phyloP scores from a whole-genome alignment of 495 filamentous ascomycete genomes.

The Podospora sp. region DNA sequence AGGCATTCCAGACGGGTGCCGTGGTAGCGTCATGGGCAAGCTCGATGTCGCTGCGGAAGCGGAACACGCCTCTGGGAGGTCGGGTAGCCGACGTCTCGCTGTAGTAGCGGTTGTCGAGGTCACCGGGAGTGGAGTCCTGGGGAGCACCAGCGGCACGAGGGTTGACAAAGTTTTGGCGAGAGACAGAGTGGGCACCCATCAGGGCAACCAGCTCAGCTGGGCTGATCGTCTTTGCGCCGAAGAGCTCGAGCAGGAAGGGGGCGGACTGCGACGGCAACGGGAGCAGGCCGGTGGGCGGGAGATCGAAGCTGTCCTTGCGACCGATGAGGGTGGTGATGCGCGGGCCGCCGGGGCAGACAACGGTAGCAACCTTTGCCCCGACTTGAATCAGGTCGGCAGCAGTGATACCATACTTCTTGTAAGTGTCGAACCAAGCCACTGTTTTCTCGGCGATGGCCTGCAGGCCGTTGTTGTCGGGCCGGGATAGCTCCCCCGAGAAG shows the following conservation, averaged over 20 bases:
- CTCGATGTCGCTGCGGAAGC: constrained; percentile 9
- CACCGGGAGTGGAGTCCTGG: constrained; percentile 7
- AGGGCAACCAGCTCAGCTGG: constrained; percentile 12
- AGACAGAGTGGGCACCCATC: constrained; percentile 13
- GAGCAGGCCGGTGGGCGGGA: constrained; percentile 4
- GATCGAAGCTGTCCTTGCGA: not conserved
- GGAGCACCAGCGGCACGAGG: not conserved
- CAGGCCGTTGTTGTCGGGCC: constrained; percentile 11
- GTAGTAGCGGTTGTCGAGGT: constrained; percentile 5
- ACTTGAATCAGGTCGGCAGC: constrained; percentile 12
- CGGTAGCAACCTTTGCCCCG: constrained; percentile 13
- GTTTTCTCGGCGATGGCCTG: constrained; percentile 12
- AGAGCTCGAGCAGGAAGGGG: not conserved
- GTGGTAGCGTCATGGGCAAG: constrained; percentile 4
- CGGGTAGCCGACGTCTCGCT: not conserved
- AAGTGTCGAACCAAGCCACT: constrained; percentile 4
- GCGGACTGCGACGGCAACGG: not conserved
- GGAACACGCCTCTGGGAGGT: not conserved
- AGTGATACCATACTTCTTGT: constrained; percentile 11
- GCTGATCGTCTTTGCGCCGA: constrained; percentile 5
- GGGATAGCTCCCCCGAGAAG: constrained; percentile 11
- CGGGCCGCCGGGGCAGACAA: constrained; percentile 8
- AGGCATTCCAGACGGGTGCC: constrained; percentile 2
- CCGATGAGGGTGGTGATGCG: constrained; percentile 11
- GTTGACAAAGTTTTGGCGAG: constrained; percentile 1